Conservation (phyloP, 805 yeast genomes). For the Candida alai region DNA sequence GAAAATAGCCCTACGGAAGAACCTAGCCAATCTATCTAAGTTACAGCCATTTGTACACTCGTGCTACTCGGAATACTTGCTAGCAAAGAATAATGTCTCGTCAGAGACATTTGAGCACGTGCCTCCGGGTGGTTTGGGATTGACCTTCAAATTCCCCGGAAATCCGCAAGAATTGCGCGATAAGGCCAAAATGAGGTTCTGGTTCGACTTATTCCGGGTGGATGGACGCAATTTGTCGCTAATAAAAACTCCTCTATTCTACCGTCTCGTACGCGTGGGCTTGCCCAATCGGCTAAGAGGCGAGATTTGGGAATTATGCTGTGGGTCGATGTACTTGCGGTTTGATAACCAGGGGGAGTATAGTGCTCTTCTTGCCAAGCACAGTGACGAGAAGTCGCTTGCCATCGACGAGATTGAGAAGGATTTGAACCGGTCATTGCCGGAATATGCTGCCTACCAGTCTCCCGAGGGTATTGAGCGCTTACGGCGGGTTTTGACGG, state of each 20-base stretch:
- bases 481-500: conserved; percentile 82
- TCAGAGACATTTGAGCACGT: conserved; percentile 45
- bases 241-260: conserved; percentile 70
- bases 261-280: conserved; percentile 82
- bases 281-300: conserved; percentile 93
- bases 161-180: conserved; percentile 74
- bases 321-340: conserved; percentile 80
- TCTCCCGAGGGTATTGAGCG: conserved; percentile 78
- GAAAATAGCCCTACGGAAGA: conserved; percentile 57
- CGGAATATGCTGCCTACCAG: conserved; percentile 95
- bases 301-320: conserved; percentile 90
- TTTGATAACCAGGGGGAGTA: conserved; percentile 62
- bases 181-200: conserved; percentile 78
- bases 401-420: conserved; percentile 97
- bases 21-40: conserved; percentile 56
- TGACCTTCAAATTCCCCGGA: conserved; percentile 84
- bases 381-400: conserved; percentile 61
- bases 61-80: conserved; percentile 80
- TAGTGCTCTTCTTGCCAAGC: conserved; percentile 51
- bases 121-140: conserved; percentile 85
- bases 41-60: conserved; percentile 64
- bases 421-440: conserved; percentile 89
- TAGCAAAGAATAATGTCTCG: conserved; percentile 53
- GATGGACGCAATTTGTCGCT: conserved; percentile 84
- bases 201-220: conserved; percentile 86